Percentiles rank a stretch among this genome's conserved stretches.
Evolutionary conservation across 441 rosid species (phyloP).

Genomic region (Euphorbia celastroides): DNA sequence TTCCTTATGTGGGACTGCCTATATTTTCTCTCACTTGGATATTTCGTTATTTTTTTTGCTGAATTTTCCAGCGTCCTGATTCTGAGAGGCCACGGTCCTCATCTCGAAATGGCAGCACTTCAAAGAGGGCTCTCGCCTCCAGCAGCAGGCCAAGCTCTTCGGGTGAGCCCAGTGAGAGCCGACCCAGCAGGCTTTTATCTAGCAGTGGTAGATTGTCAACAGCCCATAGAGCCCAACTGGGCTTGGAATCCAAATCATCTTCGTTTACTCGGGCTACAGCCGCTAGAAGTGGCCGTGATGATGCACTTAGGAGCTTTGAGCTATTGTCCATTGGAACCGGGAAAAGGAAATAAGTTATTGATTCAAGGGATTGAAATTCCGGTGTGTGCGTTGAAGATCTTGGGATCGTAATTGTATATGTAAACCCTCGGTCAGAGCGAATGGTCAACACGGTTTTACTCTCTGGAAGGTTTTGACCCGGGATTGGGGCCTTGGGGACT

Average conservation of each 20-base stretch:
- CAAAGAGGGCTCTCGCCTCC: constrained; percentile 51
- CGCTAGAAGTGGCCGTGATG: constrained; percentile 49
- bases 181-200: constrained; percentile 53
- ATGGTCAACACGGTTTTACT: constrained; percentile 9
- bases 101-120: constrained; percentile 62
- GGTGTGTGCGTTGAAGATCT: constrained; percentile 13
- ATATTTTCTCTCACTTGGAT: background rate
- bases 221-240: constrained; percentile 51
- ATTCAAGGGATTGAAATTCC: constrained; percentile 14
- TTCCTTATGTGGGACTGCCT: background rate
- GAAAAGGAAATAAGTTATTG: constrained; percentile 47
- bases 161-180: constrained; percentile 62
- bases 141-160: constrained; percentile 76
- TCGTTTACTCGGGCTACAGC: constrained; percentile 54
- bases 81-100: constrained; percentile 50
- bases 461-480: background rate
- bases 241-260: constrained; percentile 47
- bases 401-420: constrained; percentile 20
- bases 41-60: too few species aligned
- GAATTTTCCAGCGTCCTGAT: constrained; percentile 44
- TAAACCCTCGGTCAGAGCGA: constrained; percentile 19
- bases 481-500: constrained; percentile 10
- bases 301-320: constrained; percentile 70
- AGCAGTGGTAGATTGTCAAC: constrained; percentile 58
- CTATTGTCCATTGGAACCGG: constrained; percentile 68